Conservation (phyloP, 257 asterid species). For the Plantago ovata region DNA sequence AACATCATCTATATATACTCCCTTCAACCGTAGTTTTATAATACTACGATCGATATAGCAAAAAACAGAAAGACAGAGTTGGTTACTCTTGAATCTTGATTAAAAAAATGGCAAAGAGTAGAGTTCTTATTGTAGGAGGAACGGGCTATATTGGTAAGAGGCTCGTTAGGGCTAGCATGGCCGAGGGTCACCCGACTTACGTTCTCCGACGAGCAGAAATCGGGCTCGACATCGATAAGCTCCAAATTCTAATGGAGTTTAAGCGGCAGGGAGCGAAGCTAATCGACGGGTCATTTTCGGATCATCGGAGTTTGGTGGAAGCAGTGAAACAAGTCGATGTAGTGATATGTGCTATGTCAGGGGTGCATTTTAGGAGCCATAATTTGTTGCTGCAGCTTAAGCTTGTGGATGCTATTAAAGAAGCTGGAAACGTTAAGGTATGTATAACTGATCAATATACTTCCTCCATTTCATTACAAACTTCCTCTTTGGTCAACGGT, state of each 20-base stretch:
- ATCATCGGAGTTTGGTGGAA: slow-evolving; percentile 63
- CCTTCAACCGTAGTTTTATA: neutral
- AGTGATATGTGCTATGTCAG: slow-evolving; percentile 82
- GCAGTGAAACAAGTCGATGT: slow-evolving; percentile 79
- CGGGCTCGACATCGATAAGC: slow-evolving; percentile 67
- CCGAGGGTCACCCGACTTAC: slow-evolving; percentile 65
- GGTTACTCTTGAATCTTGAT: neutral
- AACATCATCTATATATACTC: neutral
- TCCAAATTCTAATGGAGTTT: slow-evolving; percentile 54
- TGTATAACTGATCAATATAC: too few species aligned
- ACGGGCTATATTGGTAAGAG: slow-evolving; percentile 76
- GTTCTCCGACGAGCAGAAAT: slow-evolving; percentile 62
- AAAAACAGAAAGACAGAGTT: neutral
- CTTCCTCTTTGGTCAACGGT: too few species aligned
- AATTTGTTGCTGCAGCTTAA: slow-evolving; percentile 64
- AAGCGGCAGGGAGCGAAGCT: slow-evolving; percentile 67
- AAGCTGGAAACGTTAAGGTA: slow-evolving; percentile 88
- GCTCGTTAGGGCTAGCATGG: slow-evolving; percentile 69
- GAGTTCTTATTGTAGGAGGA: slow-evolving; percentile 77
- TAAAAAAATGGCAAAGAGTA: slow-evolving; percentile 48
- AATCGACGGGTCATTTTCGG: slow-evolving; percentile 64
- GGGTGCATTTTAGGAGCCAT: slow-evolving; percentile 75
- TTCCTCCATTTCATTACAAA: too few species aligned
- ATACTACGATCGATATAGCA: too few species aligned
- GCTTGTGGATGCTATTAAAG: slow-evolving; percentile 72